Evolutionary conservation across 2,329 filamentous ascomycete genomes (phyloP), one percentile per base, ranked within the genome.

Genomic region (Trichoderma sp.): DNA sequence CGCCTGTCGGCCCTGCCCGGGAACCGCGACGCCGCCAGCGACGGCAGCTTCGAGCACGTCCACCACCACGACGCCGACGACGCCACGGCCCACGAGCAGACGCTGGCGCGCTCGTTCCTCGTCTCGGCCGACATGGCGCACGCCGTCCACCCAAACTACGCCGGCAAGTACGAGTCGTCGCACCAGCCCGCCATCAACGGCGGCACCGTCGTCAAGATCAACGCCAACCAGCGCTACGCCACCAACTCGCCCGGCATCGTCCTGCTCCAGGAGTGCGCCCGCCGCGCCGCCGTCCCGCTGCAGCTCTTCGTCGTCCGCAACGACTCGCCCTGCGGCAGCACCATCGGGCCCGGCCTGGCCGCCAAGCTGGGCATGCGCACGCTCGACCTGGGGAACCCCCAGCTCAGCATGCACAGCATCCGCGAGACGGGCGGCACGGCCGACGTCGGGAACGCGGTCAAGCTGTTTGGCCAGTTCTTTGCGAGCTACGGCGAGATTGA

Each of bases 81-180:
- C 15, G 82, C 88, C 7, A 97, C 94, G 2, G 93, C 93, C 37
- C 97, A 93, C 77, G 95, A 99, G 81, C 94, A 98, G 83, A 95
- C 92, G 2, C 86, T 97, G 63, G 87, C 93, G 6, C 91, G 91
- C 32, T 97, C 93, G 2, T 97, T 99, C 85, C 88, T 99, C 68
- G 86, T 99, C 70, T 97, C 93, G 6, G 95, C 95, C 63, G 95
- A 99, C 78, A 98, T 99, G 95, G 94, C 95, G 1, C 95, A 99
- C 82, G 91, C 91, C 5, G 90, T 99, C 15, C 93, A 99, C 79
- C 95, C 95, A 67, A 99, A 99, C 83, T 99, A 97, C 78, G 86
- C 89, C 5, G 88, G 82, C 73, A 98, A 98, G 80, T 97, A 98
- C 80, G 95, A 99, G 82, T 80, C 88, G 39, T 91, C 92, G 73